Percentiles rank a stretch among this genome's conserved stretches.
Evolutionary conservation across 2,329 filamentous ascomycete species (phyloP).

Genomic region (Pezicula neosporulosa): DNA sequence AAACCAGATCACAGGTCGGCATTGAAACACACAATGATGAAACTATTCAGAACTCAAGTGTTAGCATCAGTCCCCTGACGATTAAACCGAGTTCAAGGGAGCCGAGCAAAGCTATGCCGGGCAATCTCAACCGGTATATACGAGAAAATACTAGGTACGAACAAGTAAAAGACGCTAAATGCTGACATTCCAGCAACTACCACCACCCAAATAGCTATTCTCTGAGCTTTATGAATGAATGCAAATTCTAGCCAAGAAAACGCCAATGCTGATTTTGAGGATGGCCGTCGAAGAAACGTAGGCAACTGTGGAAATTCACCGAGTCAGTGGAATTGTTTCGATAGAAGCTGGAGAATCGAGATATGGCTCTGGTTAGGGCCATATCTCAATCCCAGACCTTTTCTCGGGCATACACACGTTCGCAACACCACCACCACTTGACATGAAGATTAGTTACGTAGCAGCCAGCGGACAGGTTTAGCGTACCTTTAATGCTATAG

Average conservation of each 20-base stretch:
- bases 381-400: too few species aligned
- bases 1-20: constrained; percentile 30
- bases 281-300: constrained; percentile 37
- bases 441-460: neutral
- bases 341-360: too few species aligned
- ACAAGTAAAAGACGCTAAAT: constrained; percentile 35
- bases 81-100: neutral
- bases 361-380: too few species aligned
- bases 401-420: constrained; percentile 4
- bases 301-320: constrained; percentile 13
- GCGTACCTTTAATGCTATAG: constrained; percentile 15
- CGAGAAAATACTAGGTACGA: too few species aligned
- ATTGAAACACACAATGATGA: constrained; percentile 32
- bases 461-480: neutral
- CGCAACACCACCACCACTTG: constrained; percentile 22
- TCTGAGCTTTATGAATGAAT: constrained; percentile 24
- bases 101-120: too few species aligned
- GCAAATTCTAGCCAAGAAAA: constrained; percentile 33
- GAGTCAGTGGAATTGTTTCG: too few species aligned
- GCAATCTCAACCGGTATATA: too few species aligned
- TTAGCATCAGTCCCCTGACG: too few species aligned
- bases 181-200: constrained; percentile 27
- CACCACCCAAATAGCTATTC: constrained; percentile 28
- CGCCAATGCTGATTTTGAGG: constrained; percentile 32
- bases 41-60: constrained; percentile 3